These are phyloP conservation scores for Babesia divergens DNA, from an alignment of 169 alveolate species.

Conservation along the genomic window DNA sequence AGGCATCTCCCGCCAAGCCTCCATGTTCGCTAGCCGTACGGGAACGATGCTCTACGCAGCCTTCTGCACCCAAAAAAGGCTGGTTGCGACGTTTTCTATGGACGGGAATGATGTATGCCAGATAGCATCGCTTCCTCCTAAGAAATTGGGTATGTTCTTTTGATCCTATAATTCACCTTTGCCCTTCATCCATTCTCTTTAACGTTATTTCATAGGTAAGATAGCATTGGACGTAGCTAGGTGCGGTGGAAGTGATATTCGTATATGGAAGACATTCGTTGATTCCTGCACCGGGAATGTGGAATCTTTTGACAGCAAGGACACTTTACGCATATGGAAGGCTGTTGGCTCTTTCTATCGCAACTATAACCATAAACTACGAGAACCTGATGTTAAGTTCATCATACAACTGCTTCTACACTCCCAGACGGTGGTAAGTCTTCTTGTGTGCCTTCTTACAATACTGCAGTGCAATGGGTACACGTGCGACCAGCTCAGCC, in stretches of 20 bases:
- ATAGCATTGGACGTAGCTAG: constrained; percentile 58
- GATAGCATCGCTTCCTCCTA: constrained; percentile 45
- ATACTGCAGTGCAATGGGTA: constrained; percentile 42
- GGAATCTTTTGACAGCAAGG: constrained; percentile 47
- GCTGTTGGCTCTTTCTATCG: constrained; percentile 35
- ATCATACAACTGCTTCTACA: constrained; percentile 6
- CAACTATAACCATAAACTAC: constrained; percentile 23
- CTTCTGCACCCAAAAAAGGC: background rate
- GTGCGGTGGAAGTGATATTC: constrained; percentile 45
- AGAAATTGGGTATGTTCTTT: constrained; percentile 40
- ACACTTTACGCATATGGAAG: constrained; percentile 35
- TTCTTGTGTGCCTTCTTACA: background rate
- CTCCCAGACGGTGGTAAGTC: constrained; percentile 14
- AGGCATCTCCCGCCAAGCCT: background rate
- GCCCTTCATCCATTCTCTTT: background rate
- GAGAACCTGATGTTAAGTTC: constrained; percentile 10
- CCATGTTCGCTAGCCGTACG: background rate
- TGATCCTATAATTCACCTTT: background rate
- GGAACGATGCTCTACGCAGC: constrained; percentile 5
- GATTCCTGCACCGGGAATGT: constrained; percentile 11
- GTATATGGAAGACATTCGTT: constrained; percentile 42
- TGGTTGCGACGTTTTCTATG: background rate
- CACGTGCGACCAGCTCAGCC: constrained; percentile 55
- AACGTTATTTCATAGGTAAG: constrained; percentile 26
- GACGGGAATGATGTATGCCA: background rate